Evolutionary conservation across 768 basidiomycete species (phyloP).

Genomic region (Clitopilus passeckerianus): DNA sequence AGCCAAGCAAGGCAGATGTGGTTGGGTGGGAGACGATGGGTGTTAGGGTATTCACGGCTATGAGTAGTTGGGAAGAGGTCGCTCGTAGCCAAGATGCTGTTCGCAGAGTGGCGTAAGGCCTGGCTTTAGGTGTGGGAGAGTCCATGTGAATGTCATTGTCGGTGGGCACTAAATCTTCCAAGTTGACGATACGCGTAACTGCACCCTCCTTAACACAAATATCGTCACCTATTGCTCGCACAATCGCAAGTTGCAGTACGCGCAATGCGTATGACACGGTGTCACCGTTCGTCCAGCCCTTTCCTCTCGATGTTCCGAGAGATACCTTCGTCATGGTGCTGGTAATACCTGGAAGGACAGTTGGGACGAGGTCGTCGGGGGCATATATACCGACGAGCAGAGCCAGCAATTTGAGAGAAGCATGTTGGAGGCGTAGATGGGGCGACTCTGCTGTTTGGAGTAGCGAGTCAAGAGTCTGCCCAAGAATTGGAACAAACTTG

Average conservation of each 20-base stretch:
- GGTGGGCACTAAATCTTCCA: slow-evolving; percentile 55
- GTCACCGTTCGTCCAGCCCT: slow-evolving; percentile 73
- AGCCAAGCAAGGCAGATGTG: slow-evolving; percentile 52
- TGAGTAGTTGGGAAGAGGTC: slow-evolving; percentile 77
- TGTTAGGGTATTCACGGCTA: slow-evolving; percentile 74
- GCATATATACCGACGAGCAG: slow-evolving; percentile 54
- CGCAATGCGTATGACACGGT: slow-evolving; percentile 52
- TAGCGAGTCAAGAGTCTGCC: slow-evolving; percentile 77
- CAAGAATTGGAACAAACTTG: slow-evolving; percentile 71
- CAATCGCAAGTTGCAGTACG: slow-evolving; percentile 50
- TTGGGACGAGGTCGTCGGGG: slow-evolving; percentile 48
- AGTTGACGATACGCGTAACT: slow-evolving; percentile 44
- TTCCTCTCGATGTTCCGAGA: slow-evolving; percentile 45
- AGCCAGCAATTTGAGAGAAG: slow-evolving; percentile 55
- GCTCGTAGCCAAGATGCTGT: slow-evolving; percentile 77
- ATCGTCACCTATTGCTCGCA: slow-evolving; percentile 61
- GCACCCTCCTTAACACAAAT: slow-evolving; percentile 61
- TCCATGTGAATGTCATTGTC: slow-evolving; percentile 12
- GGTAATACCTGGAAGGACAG: slow-evolving; percentile 80
- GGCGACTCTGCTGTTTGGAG: slow-evolving; percentile 52
- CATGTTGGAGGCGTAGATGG: slow-evolving; percentile 54
- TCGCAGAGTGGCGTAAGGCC: slow-evolving; percentile 48
- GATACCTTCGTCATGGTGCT: slow-evolving; percentile 73
- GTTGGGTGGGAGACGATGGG: slow-evolving; percentile 71
- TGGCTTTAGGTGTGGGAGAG: slow-evolving; percentile 14